Evolutionary conservation across 331 rosid species (phyloP).

Genomic region (Arachis monticola): DNA sequence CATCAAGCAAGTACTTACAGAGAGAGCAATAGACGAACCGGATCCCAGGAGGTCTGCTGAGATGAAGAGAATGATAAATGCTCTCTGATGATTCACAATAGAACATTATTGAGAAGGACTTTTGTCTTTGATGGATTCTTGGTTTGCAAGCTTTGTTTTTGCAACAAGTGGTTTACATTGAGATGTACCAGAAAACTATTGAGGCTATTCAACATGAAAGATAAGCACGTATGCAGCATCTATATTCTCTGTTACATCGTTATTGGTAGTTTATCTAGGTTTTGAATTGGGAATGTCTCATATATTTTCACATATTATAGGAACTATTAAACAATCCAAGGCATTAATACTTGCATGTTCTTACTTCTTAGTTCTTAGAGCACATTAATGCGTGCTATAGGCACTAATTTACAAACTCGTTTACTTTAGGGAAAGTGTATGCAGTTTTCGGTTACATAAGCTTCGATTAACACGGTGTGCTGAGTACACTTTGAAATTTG

Average conservation of each 20-base stretch:
- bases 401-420: no score
- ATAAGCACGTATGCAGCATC: background rate
- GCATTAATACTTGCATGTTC: no score
- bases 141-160: background rate
- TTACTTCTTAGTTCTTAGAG: no score
- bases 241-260: background rate
- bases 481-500: background rate
- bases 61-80: conserved; percentile 88
- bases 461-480: no score
- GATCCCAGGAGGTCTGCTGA: conserved; percentile 89
- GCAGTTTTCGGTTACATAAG: no score
- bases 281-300: background rate
- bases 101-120: background rate
- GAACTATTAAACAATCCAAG: background rate
- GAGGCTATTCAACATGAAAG: background rate
- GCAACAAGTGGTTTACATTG: background rate
- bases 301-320: background rate
- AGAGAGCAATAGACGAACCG: conserved; percentile 86
- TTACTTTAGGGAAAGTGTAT: no score
- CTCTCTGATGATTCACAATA: conserved; percentile 54
- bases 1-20: conserved; percentile 89
- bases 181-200: background rate
- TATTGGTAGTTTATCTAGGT: background rate
- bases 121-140: conserved; percentile 28
- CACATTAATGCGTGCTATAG: no score